A percentile compares a stretch with the other conserved stretches of the same genome.
phyloP scores from a whole-genome alignment of 345 rosid species.

The Moricandia moricandioides region DNA sequence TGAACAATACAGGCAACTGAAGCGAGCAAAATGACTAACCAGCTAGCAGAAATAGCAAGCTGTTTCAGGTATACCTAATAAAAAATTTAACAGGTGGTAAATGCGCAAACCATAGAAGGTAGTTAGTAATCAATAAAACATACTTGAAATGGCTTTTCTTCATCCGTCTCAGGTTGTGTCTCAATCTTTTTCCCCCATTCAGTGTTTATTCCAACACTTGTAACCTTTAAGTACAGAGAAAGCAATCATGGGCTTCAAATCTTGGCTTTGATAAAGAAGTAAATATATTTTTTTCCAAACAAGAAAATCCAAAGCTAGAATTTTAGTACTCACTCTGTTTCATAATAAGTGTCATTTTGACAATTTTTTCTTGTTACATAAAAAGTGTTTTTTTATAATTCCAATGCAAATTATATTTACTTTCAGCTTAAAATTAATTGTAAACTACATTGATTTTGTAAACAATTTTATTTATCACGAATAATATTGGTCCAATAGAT shows the following conservation, averaged over 20 bases:
- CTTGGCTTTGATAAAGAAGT: neutral
- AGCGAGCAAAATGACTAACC: constrained; percentile 65
- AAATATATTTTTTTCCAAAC: too few relatives aligned
- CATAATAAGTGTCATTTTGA: too few relatives aligned
- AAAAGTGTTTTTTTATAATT: too few relatives aligned
- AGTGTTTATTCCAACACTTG: constrained; percentile 92
- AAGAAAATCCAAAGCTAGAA: neutral
- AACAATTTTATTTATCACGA: too few relatives aligned
- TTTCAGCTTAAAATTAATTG: too few relatives aligned
- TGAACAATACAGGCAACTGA: constrained; percentile 53
- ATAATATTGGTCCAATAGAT: too few relatives aligned
- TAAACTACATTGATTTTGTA: too few relatives aligned
- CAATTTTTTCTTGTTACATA: too few relatives aligned
- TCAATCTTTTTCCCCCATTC: constrained; percentile 85
- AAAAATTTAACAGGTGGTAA: neutral
- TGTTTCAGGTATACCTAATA: constrained; percentile 70
- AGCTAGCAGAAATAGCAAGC: constrained; percentile 66
- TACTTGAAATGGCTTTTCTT: constrained; percentile 95
- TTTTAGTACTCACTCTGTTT: too few relatives aligned
- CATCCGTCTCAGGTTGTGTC: constrained; percentile 64
- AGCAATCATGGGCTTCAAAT: too few relatives aligned
- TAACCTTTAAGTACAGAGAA: constrained; percentile 52
- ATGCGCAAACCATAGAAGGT: constrained; percentile 1
- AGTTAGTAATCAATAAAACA: constrained; percentile 15
- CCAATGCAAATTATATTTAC: too few relatives aligned